These are phyloP conservation scores for Epicoccum sorghinum DNA, from an alignment of 2,329 filamentous ascomycete species.

Conservation along the genomic window DNA sequence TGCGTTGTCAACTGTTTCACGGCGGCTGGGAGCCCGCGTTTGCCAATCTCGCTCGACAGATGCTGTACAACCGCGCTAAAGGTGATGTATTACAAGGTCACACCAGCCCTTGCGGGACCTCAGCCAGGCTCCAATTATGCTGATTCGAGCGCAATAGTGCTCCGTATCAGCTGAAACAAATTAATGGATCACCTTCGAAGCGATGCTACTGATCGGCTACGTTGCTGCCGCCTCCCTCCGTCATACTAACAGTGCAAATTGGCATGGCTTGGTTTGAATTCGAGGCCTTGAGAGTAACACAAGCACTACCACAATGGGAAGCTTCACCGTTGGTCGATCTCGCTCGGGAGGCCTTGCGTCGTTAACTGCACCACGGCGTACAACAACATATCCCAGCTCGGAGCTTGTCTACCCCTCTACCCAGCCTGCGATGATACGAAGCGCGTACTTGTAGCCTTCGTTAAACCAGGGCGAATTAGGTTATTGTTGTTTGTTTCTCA, in stretches of 20 bases:
- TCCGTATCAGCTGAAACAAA: constrained; percentile 10
- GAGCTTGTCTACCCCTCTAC: constrained; percentile 19
- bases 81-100: constrained; percentile 25
- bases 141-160: constrained; percentile 3
- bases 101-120: constrained; percentile 7
- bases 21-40: constrained; percentile 6
- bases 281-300: constrained; percentile 15
- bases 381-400: constrained; percentile 18
- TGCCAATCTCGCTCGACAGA: constrained; percentile 24
- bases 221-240: background rate
- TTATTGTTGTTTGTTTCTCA: constrained; percentile 23
- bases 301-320: constrained; percentile 13
- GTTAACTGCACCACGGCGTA: constrained; percentile 28
- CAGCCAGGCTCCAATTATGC: background rate
- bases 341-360: constrained; percentile 24
- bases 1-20: constrained; percentile 39
- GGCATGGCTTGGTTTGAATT: background rate
- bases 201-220: constrained; percentile 4
- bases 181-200: constrained; percentile 1
- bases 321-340: constrained; percentile 19
- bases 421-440: constrained; percentile 20
- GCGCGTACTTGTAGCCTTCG: constrained; percentile 16
- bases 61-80: constrained; percentile 26
- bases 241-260: constrained; percentile 4
- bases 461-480: constrained; percentile 25